These are phyloP conservation scores for Anastatica hierochuntica DNA, from an alignment of 345 rosid species.

Conservation along the genomic window DNA sequence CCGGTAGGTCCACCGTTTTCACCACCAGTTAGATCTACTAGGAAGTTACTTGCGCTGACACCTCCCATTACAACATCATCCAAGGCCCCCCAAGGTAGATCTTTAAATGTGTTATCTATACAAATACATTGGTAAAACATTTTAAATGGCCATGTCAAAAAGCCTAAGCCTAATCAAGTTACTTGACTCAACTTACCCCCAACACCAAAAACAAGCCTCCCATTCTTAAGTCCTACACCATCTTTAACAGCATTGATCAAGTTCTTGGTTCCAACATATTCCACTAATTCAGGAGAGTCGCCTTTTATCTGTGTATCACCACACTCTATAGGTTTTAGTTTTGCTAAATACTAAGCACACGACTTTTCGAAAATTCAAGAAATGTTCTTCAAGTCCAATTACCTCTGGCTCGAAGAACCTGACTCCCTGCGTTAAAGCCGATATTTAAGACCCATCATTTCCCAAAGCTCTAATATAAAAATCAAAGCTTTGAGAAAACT, in stretches of 20 bases:
- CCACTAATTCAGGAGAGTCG: conserved; percentile 89
- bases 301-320: conserved; percentile 72
- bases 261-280: conserved; percentile 76
- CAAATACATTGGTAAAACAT: background rate
- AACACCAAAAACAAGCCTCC: conserved; percentile 66
- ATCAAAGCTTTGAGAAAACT: background rate
- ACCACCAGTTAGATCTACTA: conserved; percentile 54
- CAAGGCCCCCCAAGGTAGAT: conserved; percentile 89
- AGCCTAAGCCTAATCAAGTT: background rate
- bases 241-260: conserved; percentile 64
- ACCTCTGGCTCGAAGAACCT: conserved; percentile 99
- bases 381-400: background rate
- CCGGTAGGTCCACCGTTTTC: conserved; percentile 72
- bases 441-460: background rate
- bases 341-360: background rate
- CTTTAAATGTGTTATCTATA: conserved; percentile 56
- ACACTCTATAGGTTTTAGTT: background rate
- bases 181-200: conserved; percentile 40
- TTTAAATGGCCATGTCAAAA: background rate
- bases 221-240: conserved; percentile 61
- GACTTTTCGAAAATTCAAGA: background rate
- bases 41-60: conserved; percentile 73
- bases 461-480: background rate
- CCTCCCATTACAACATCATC: conserved; percentile 99
- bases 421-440: conserved; percentile 56